Conservation (phyloP, 1,284 basidiomycete species). For the Trametes versicolor region DNA sequence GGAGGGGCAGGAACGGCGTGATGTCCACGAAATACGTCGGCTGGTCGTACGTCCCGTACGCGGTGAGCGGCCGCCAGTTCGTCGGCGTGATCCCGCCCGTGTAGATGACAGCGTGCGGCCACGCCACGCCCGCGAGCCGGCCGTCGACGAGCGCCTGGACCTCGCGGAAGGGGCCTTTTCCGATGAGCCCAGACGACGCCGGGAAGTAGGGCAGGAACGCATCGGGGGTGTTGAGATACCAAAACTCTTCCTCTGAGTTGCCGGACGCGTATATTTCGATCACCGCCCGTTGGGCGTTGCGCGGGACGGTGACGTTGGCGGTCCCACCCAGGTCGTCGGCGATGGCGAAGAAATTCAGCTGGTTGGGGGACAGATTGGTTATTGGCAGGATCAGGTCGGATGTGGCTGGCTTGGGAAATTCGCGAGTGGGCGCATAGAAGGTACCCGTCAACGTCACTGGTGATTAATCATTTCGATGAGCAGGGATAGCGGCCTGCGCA, state of each 20-base stretch:
- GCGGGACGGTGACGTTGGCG: slow-evolving; percentile 63
- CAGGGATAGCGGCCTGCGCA: not conserved
- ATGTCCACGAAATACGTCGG: slow-evolving; percentile 81
- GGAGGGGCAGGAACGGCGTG: slow-evolving; percentile 75
- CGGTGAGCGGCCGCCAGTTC: slow-evolving; percentile 79
- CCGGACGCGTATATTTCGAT: slow-evolving; percentile 77
- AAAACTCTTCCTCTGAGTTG: slow-evolving; percentile 77
- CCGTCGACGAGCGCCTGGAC: slow-evolving; percentile 78
- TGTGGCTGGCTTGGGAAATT: slow-evolving; percentile 59
- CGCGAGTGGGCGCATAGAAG: slow-evolving; percentile 64
- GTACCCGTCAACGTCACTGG: slow-evolving; percentile 53
- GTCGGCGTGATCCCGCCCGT: slow-evolving; percentile 79
- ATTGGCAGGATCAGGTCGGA: slow-evolving; percentile 71
- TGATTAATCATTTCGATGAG: not conserved
- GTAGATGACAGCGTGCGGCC: slow-evolving; percentile 80
- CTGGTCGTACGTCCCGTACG: slow-evolving; percentile 78
- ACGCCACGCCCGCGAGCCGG: slow-evolving; percentile 73
- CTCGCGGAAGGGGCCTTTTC: slow-evolving; percentile 79
- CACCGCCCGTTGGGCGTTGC: slow-evolving; percentile 68
- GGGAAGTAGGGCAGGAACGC: slow-evolving; percentile 64
- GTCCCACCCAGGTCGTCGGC: slow-evolving; percentile 46
- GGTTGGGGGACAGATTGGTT: slow-evolving; percentile 46
- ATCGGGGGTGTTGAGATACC: slow-evolving; percentile 77
- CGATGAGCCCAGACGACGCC: slow-evolving; percentile 47
- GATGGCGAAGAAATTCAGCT: slow-evolving; percentile 49